Conservation (phyloP, 1,284 basidiomycete species). For the Pseudozyma sp. region DNA sequence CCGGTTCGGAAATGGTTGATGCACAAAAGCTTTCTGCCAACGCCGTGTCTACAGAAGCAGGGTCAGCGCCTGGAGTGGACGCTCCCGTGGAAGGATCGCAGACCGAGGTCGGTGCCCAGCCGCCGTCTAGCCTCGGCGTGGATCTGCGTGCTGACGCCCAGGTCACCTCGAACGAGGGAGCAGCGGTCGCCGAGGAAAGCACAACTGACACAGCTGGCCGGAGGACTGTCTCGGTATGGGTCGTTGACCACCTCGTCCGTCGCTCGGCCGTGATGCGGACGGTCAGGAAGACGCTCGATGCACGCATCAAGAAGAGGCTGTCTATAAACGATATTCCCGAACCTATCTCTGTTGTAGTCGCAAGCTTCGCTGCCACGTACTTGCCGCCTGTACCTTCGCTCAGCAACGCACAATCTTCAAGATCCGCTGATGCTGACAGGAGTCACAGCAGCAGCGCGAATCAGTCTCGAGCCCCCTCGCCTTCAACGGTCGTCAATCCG, state of each 20-base stretch:
- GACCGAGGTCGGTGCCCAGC: not conserved
- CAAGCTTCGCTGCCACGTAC: conserved; percentile 34
- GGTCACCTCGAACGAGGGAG: not conserved
- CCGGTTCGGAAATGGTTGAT: conserved; percentile 14
- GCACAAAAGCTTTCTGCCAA: conserved; percentile 8
- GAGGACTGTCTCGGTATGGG: conserved; percentile 20
- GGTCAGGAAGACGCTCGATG: conserved; percentile 21
- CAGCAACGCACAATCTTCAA: not conserved
- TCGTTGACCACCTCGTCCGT: conserved; percentile 29
- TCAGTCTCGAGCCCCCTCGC: conserved; percentile 13
- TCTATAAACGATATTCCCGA: not conserved
- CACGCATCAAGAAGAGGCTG: conserved; percentile 11
- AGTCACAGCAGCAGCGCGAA: not conserved
- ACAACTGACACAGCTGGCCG: not conserved
- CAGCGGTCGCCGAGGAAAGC: not conserved
- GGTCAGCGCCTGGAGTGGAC: not conserved
- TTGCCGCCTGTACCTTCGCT: conserved; percentile 24
- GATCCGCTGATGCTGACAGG: not conserved
- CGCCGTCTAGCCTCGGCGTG: conserved; percentile 1
- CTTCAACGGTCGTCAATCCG: conserved; percentile 69
- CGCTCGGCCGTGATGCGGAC: conserved; percentile 21
- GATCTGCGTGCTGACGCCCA: conserved; percentile 3
- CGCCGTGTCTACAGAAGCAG: not conserved
- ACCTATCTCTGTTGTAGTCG: conserved; percentile 12
- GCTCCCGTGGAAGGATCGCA: conserved; percentile 1